phyloP scores from a whole-genome alignment of 352 stramenopile genomes.

The Pilasporangium apinafurcum region DNA sequence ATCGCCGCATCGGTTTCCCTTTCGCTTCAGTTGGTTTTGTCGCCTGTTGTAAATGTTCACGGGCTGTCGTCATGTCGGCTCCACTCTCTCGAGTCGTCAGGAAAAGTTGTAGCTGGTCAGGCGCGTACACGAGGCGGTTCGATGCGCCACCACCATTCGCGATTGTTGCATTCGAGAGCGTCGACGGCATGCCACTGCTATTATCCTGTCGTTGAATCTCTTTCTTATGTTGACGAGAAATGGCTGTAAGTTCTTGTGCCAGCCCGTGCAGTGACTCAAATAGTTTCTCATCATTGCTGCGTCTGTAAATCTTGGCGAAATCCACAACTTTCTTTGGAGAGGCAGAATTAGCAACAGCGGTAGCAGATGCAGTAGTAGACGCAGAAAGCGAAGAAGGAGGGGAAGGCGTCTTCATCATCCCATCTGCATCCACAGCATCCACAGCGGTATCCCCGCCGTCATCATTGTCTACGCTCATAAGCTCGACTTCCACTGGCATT shows the following conservation, averaged over 20 bases:
- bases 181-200: conserved; percentile 3
- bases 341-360: too few species aligned
- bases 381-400: too few species aligned
- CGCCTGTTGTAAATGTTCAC: conserved; percentile 32
- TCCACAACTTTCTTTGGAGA: conserved; percentile 37
- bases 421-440: too few species aligned
- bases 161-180: too few species aligned
- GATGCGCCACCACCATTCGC: conserved; percentile 11
- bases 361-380: too few species aligned
- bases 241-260: conserved; percentile 44
- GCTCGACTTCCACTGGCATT: too few species aligned
- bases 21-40: conserved; percentile 21
- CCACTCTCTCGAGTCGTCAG: conserved; percentile 45
- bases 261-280: conserved; percentile 45
- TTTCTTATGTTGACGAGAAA: conserved; percentile 27
- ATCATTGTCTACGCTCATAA: too few species aligned
- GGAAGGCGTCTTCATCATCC: too few species aligned
- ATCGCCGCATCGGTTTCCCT: conserved; percentile 73
- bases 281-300: conserved; percentile 43
- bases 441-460: too few species aligned
- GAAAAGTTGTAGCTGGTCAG: conserved; percentile 62
- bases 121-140: conserved; percentile 23
- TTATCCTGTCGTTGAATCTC: conserved; percentile 5
- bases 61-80: conserved; percentile 23
- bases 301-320: conserved; percentile 66